Conservation (phyloP, 2,329 filamentous ascomycete genomes). For the Clonostachys rhizophaga region DNA sequence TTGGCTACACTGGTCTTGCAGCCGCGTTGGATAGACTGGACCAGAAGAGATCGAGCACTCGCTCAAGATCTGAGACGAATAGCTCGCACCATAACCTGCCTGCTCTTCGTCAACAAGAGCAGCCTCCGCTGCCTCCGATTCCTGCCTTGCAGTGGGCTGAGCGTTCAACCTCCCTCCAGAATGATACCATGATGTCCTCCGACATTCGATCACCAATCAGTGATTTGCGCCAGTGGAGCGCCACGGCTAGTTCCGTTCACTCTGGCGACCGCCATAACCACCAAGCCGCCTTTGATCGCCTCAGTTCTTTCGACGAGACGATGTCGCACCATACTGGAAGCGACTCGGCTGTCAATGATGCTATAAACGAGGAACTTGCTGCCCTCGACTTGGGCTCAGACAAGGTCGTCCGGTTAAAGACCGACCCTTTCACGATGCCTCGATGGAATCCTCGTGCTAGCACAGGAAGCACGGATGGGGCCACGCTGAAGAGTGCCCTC, state of each 20-base stretch:
- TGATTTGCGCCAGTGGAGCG: constrained; percentile 3
- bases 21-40: constrained; percentile 51
- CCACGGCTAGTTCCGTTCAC: constrained; percentile 19
- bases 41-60: constrained; percentile 3
- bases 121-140: background rate
- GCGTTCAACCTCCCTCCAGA: background rate
- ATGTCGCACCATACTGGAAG: constrained; percentile 14
- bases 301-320: constrained; percentile 19
- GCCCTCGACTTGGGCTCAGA: constrained; percentile 31
- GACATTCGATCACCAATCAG: background rate
- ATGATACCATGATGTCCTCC: background rate
- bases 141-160: background rate
- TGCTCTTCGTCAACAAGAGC: background rate
- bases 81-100: background rate
- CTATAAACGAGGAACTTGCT: constrained; percentile 21
- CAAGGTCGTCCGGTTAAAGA: constrained; percentile 41
- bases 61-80: background rate
- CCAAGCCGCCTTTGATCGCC: constrained; percentile 14
- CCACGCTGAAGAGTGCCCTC: constrained; percentile 40
- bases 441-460: constrained; percentile 45
- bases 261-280: constrained; percentile 20
- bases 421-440: constrained; percentile 44
- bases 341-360: constrained; percentile 12
- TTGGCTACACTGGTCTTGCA: constrained; percentile 63
- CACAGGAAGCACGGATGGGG: constrained; percentile 31